Conservation (phyloP, 768 basidiomycete species). For the Auriscalpium microsporum region DNA sequence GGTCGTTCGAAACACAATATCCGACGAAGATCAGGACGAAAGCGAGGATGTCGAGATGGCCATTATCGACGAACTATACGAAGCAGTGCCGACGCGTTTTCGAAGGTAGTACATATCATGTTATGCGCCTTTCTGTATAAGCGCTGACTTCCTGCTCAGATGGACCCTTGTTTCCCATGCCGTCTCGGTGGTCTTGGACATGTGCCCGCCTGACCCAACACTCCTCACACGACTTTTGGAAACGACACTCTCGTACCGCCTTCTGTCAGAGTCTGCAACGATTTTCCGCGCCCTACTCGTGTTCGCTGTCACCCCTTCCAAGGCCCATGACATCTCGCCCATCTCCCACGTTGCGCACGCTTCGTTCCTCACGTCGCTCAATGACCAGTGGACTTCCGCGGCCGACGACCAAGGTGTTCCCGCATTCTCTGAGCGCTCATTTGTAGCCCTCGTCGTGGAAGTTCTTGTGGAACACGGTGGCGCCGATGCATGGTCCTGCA, state of each 20-base stretch:
- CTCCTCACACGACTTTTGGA: slow-evolving; percentile 42
- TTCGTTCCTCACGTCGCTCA: slow-evolving; percentile 10
- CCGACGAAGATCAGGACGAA: slow-evolving; percentile 16
- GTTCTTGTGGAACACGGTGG: slow-evolving; percentile 19
- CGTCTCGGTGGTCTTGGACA: slow-evolving; percentile 36
- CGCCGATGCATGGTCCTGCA: slow-evolving; percentile 33
- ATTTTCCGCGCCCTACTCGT: slow-evolving; percentile 36
- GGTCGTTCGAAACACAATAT: slow-evolving; percentile 3
- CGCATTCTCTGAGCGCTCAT: slow-evolving; percentile 19
- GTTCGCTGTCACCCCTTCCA: slow-evolving; percentile 26
- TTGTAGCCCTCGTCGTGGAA: slow-evolving; percentile 25
- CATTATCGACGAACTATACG: slow-evolving; percentile 36
- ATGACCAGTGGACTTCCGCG: slow-evolving; percentile 3
- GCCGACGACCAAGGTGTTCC: background rate
- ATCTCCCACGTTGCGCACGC: slow-evolving; percentile 8
- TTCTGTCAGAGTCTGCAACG: slow-evolving; percentile 34
- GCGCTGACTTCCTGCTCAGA: slow-evolving; percentile 22
- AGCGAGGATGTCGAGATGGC: slow-evolving; percentile 21
- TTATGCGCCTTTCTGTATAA: background rate
- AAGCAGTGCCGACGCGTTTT: slow-evolving; percentile 41
- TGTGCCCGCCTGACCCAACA: slow-evolving; percentile 39
- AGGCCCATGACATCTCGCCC: background rate
- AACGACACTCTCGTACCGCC: slow-evolving; percentile 35
- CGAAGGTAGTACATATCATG: slow-evolving; percentile 35
- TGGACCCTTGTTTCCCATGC: slow-evolving; percentile 46